phyloP scores from a whole-genome alignment of 2,329 filamentous ascomycete species.

The Hypoxylon sp. region DNA sequence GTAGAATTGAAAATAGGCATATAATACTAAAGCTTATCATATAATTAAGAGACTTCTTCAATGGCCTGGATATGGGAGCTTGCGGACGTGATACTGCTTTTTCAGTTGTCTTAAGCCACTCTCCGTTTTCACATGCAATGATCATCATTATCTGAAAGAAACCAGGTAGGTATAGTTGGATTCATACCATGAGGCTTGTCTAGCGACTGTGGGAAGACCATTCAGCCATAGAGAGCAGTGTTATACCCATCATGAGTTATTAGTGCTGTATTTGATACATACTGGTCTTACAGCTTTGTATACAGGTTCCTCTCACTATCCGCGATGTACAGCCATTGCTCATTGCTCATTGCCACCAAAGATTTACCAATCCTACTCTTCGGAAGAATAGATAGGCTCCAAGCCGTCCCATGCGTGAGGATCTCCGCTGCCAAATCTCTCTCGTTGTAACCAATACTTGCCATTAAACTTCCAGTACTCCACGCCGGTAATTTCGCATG shows the following conservation, averaged over 20 bases:
- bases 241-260: constrained; percentile 7
- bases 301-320: constrained; percentile 9
- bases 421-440: constrained; percentile 73
- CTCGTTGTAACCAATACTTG: constrained; percentile 85
- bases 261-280: constrained; percentile 34
- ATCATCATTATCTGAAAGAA: not conserved
- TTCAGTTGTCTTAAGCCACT: not conserved
- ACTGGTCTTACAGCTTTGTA: constrained; percentile 29
- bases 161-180: not conserved
- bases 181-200: not conserved
- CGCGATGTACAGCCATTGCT: constrained; percentile 17
- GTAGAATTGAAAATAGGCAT: not conserved
- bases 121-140: not conserved
- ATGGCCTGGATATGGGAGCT: not conserved
- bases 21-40: not conserved
- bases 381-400: constrained; percentile 76
- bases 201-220: not conserved
- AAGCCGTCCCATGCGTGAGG: constrained; percentile 73
- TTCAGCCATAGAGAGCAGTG: not conserved
- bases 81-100: not conserved
- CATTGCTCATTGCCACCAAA: not conserved
- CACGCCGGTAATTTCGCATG: constrained; percentile 85
- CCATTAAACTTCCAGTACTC: constrained; percentile 91
- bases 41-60: not conserved
- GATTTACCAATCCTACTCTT: constrained; percentile 16